Conservation (phyloP, 345 rosid genomes). For the Aquilaria malaccensis region DNA sequence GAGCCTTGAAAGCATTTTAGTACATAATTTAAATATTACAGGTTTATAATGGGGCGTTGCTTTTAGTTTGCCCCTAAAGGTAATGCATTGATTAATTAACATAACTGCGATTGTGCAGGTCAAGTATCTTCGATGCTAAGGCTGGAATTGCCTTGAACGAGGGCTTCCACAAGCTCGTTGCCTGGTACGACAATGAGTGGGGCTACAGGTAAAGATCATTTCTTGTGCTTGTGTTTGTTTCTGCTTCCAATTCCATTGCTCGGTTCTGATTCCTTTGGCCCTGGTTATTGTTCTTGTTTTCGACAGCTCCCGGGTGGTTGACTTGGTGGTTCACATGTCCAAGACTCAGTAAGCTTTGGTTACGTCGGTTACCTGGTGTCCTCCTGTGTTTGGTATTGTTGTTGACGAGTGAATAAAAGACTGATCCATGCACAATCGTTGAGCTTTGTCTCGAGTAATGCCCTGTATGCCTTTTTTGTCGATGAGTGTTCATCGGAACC, state of each 20-base stretch:
- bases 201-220: conserved; percentile 57
- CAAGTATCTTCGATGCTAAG: conserved; percentile 83
- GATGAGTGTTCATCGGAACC: too few species aligned
- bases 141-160: conserved; percentile 75
- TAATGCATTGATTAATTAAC: too few species aligned
- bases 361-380: too few species aligned
- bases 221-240: background rate
- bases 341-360: conserved; percentile 13
- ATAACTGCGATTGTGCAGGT: conserved; percentile 24
- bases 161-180: conserved; percentile 46
- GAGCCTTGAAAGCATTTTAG: too few species aligned
- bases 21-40: too few species aligned
- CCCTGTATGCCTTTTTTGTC: too few species aligned
- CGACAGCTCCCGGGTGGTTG: conserved; percentile 57
- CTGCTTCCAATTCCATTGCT: background rate
- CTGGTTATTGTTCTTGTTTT: background rate
- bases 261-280: background rate
- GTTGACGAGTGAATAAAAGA: too few species aligned
- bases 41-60: too few species aligned
- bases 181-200: conserved; percentile 84
- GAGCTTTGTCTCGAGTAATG: too few species aligned
- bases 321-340: conserved; percentile 47
- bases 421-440: too few species aligned
- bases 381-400: too few species aligned
- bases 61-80: too few species aligned